These are phyloP conservation scores for Allium fistulosum DNA, from an alignment of 106 monocot species.

Conservation along the genomic window DNA sequence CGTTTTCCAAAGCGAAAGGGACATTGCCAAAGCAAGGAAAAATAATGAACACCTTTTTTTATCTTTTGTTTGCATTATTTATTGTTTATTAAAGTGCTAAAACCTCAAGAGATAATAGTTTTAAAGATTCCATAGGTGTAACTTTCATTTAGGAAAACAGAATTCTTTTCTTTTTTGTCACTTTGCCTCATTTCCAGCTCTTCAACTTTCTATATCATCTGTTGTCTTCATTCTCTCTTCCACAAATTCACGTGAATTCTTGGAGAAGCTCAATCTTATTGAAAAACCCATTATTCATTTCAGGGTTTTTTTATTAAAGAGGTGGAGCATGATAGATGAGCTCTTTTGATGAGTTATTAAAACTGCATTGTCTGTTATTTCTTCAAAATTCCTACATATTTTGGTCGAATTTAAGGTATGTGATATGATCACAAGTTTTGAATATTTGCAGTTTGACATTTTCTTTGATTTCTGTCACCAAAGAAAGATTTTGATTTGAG, in stretches of 20 bases:
- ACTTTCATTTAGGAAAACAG: neutral
- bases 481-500: neutral
- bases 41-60: neutral
- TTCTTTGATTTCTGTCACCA: neutral
- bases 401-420: too few relatives aligned
- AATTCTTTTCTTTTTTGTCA: constrained; percentile 14
- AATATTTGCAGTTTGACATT: too few relatives aligned
- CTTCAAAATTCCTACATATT: too few relatives aligned
- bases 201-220: neutral
- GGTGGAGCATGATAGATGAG: neutral
- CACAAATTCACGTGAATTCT: constrained; percentile 13
- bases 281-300: neutral
- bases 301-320: neutral
- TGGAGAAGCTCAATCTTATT: neutral
- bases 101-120: neutral
- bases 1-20: constrained; percentile 4
- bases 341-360: neutral
- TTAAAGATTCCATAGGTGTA: too few relatives aligned
- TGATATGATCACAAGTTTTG: too few relatives aligned
- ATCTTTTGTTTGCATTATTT: neutral
- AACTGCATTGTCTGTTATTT: constrained; percentile 1
- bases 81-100: neutral
- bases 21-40: constrained; percentile 3
- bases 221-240: constrained; percentile 6
- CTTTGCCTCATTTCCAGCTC: constrained; percentile 20